A percentile compares a stretch with the other conserved stretches of the same genome.
These are phyloP conservation scores for Gypsophila paniculata DNA, from an alignment of 179 eudicot species.

Conservation along the genomic window DNA sequence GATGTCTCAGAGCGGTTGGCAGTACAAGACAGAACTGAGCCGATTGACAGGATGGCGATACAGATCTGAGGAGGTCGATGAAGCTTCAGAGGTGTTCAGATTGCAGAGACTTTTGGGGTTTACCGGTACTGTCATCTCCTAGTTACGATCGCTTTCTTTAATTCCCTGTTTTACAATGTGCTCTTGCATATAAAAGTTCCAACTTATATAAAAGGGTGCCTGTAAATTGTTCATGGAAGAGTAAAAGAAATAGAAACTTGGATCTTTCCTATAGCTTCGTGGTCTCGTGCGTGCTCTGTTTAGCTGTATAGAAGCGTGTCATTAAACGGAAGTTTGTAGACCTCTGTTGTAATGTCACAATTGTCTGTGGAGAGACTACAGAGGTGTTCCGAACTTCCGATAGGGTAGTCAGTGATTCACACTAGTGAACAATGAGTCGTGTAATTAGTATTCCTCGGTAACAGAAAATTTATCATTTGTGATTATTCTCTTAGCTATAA, in stretches of 20 bases:
- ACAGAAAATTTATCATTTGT: slow-evolving; percentile 17
- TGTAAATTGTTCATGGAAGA: slow-evolving; percentile 11
- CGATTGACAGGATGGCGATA: slow-evolving; percentile 43
- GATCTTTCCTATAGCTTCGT: slow-evolving; percentile 6
- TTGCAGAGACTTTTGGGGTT: slow-evolving; percentile 35
- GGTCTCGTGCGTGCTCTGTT: slow-evolving; percentile 14
- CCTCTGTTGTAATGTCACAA: slow-evolving; percentile 16
- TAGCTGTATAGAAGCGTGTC: slow-evolving; percentile 29
- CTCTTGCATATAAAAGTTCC: slow-evolving; percentile 27
- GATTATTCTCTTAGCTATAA: slow-evolving; percentile 19
- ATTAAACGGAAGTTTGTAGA: slow-evolving; percentile 21
- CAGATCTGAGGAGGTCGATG: slow-evolving; percentile 31
- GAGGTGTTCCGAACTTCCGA: slow-evolving; percentile 9
- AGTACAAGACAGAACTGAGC: slow-evolving; percentile 59
- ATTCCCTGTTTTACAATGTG: slow-evolving; percentile 15
- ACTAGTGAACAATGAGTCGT: slow-evolving; percentile 20
- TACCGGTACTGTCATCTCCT: slow-evolving; percentile 38
- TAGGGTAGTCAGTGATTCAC: slow-evolving; percentile 15
- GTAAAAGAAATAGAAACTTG: slow-evolving; percentile 17
- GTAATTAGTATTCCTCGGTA: slow-evolving; percentile 24
- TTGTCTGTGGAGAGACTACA: slow-evolving; percentile 13
- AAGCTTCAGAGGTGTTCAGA: slow-evolving; percentile 39
- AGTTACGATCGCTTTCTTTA: slow-evolving; percentile 11
- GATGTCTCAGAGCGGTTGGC: slow-evolving; percentile 72
- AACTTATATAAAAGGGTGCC: slow-evolving; percentile 13